These are phyloP conservation scores for Smittium mucronatum DNA, from an alignment of 371 early-diverging fungal species.

Conservation along the genomic window DNA sequence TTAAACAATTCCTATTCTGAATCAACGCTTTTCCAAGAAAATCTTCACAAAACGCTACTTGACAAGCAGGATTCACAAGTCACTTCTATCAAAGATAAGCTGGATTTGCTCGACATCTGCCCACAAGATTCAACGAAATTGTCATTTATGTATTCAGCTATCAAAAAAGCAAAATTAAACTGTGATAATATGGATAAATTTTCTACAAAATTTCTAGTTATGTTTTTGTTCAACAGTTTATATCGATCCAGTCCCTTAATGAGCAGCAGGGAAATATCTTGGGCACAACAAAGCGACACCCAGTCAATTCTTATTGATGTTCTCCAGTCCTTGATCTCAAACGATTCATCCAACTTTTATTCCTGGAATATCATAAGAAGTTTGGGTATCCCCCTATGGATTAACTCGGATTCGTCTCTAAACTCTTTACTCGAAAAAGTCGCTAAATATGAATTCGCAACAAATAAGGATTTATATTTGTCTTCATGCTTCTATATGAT, in stretches of 20 bases:
- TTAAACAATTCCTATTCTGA: background rate
- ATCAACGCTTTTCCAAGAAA: background rate
- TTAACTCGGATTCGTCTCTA: background rate
- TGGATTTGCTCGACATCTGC: background rate
- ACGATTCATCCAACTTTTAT: background rate
- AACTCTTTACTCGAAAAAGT: background rate
- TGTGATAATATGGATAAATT: background rate
- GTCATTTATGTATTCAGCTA: background rate
- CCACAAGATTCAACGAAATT: background rate
- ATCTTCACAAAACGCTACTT: background rate
- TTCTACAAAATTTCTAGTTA: background rate
- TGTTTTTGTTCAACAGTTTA: background rate
- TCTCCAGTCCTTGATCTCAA: background rate
- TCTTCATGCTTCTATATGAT: conserved; percentile 4
- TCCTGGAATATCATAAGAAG: background rate
- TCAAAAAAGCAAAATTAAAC: background rate
- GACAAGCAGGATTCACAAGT: background rate
- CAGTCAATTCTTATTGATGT: background rate
- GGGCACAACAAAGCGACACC: background rate
- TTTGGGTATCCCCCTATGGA: conserved; percentile 10
- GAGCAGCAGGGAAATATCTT: background rate
- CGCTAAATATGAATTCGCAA: conserved; percentile 6
- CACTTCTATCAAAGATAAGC: background rate
- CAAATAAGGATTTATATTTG: background rate
- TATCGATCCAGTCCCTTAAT: background rate